phyloP scores from a whole-genome alignment of 2,329 filamentous ascomycete genomes.

The Madurella fahalii region DNA sequence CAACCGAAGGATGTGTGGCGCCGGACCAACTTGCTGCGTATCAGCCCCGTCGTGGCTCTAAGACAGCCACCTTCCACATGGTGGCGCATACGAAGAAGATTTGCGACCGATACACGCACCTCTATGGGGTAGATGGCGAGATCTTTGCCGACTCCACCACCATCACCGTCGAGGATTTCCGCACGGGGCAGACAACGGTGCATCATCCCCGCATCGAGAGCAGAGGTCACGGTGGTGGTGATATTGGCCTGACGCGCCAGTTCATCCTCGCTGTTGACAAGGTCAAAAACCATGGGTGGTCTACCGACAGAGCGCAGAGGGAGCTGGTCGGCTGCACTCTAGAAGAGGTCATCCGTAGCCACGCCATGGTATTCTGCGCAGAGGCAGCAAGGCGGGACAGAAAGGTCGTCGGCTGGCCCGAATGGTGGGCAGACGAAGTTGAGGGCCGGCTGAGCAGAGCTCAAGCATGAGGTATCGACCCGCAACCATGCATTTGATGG shows the following conservation, averaged over 20 bases:
- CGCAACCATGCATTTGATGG: not conserved
- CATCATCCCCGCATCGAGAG: constrained; percentile 58
- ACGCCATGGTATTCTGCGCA: constrained; percentile 90
- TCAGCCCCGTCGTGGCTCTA: constrained; percentile 56
- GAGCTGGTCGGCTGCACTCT: constrained; percentile 75
- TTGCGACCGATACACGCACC: constrained; percentile 77
- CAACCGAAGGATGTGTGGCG: constrained; percentile 22
- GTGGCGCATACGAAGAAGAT: constrained; percentile 82
- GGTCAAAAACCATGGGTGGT: constrained; percentile 67
- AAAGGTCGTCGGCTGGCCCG: constrained; percentile 68
- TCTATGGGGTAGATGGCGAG: constrained; percentile 85
- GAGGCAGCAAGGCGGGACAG: constrained; percentile 73
- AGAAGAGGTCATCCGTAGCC: constrained; percentile 83
- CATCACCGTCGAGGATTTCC: constrained; percentile 74
- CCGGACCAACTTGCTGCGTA: constrained; percentile 18
- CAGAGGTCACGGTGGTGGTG: constrained; percentile 69
- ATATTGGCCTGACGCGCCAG: constrained; percentile 72
- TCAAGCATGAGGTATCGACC: not conserved
- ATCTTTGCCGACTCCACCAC: constrained; percentile 75
- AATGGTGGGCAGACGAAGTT: constrained; percentile 68
- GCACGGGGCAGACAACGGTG: constrained; percentile 49
- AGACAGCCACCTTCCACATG: constrained; percentile 92
- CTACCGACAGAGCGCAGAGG: constrained; percentile 66
- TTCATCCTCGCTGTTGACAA: constrained; percentile 79
- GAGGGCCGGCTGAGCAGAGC: constrained; percentile 24